Evolutionary conservation across 2,329 filamentous ascomycete genomes (phyloP), one percentile per base, ranked within the genome.

Genomic region (Pseudopyrenochaeta lycopersici): DNA sequence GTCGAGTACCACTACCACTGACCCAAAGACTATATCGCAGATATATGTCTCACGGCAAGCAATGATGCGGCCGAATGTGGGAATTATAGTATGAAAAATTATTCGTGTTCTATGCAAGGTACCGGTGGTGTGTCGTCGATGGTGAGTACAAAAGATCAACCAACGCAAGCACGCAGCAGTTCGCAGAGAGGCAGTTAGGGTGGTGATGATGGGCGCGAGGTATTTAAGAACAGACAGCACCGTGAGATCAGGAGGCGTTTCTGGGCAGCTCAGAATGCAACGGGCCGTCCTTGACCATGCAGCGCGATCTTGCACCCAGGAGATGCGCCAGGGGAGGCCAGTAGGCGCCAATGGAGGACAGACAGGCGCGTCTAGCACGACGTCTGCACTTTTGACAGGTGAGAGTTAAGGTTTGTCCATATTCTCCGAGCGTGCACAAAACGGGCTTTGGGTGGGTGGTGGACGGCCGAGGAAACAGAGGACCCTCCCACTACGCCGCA

Each of bases 251-350:
- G 66, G 63, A 68, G 67, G 69, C 70, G 70, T 68, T 71, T 59
- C 64, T 66, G 58, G 71, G 63, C 68, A 65, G 64, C 64, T 65
- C 61, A 71, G 63, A 62, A 69, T 76, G 72, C 73, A 75, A 74
- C 73, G 73, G 73, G 71, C 73, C 72, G 73, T 74, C 65, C 65
- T 69, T 54, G 65, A 63, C 57, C 68, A 70, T 68, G 65, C 66
- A 64, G 60, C 65, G 64, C 63, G 60, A 66, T 70, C 69, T 65
- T 68, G 64, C 67, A 66, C 55, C 57, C 52, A 65, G 63, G 53
- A 52, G 61, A 30, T 44, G 55, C 49, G 57, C 58, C 68, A 68
- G 66, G 64, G 61, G 62, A 62, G 61, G 67, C 64, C 58, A 63
- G 68, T 56, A 61, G 55, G 55, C 52, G 66, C 60, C 64, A 63